Conservation (phyloP, 2,329 filamentous ascomycete genomes). For the Stachybotrys chartarum region DNA sequence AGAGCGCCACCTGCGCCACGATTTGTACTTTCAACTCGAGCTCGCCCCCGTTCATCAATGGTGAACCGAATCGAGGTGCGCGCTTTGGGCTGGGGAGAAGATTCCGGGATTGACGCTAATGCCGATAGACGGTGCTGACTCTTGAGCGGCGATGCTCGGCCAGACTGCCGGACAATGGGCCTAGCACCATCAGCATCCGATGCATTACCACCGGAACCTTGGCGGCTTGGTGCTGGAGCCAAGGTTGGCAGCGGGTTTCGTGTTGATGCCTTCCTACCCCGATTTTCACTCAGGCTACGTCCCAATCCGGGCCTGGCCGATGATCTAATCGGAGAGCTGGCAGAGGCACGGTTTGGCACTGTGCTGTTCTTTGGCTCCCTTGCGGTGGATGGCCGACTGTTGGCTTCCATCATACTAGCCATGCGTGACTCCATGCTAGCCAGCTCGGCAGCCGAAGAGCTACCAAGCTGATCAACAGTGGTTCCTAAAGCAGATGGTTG, state of each 20-base stretch:
- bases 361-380: slow-evolving; percentile 35
- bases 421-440: neutral
- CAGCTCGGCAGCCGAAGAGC: neutral
- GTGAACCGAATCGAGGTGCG: slow-evolving; percentile 55
- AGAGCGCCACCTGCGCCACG: slow-evolving; percentile 22
- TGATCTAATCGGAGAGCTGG: slow-evolving; percentile 46
- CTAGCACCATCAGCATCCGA: slow-evolving; percentile 24
- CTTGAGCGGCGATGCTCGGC: slow-evolving; percentile 47
- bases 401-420: neutral
- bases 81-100: slow-evolving; percentile 31
- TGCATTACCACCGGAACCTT: slow-evolving; percentile 21
- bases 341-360: slow-evolving; percentile 30
- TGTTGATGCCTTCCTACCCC: slow-evolving; percentile 34
- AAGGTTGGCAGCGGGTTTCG: slow-evolving; percentile 37
- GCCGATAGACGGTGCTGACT: slow-evolving; percentile 41
- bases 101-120: slow-evolving; percentile 52
- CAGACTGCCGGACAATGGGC: slow-evolving; percentile 31
- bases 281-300: slow-evolving; percentile 47
- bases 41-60: slow-evolving; percentile 55
- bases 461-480: slow-evolving; percentile 16
- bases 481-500: slow-evolving; percentile 39
- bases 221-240: slow-evolving; percentile 36
- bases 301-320: slow-evolving; percentile 40
- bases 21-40: slow-evolving; percentile 45
- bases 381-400: slow-evolving; percentile 34